Evolutionary conservation across 495 filamentous ascomycete species (phyloP), one percentile per base, ranked within the genome.

Genomic region (Hypoxylon rickii): DNA sequence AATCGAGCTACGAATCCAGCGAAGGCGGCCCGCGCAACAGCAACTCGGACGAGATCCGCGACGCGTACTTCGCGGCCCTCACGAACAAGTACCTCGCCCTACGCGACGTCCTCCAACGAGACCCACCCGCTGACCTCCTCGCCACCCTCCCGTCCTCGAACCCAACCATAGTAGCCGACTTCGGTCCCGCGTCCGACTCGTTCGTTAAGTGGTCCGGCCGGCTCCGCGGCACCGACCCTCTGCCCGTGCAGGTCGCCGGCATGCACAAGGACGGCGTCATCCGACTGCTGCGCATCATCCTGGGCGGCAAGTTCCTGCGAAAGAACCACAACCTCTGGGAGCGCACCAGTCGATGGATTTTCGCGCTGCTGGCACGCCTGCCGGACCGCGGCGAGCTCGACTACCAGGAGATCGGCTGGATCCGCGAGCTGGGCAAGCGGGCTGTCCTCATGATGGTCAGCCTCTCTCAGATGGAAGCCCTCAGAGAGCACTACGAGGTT

Each of bases 251-350:
- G 62, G 62, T 93, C 13, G 86, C 84, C 0, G 78, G 79, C 15
- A 86, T 93, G 83, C 79, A 87, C 60, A 81, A 81, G 49, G 74
- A 74, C 2, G 77, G 73, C 50, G 80, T 87, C 2, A 63, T 90
- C 13, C 73, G 76, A 15, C 71, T 90, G 20, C 53, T 89, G 10
- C 66, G 76, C 12, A 51, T 74, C 8, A 54, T 82, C 12, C 63
- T 76, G 2, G 64, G 69, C 21, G 75, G 75, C 42, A 76, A 73
- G 38, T 74, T 79, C 42, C 61, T 87, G 12, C 70, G 76, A 8
- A 75, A 77, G 11, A 71, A 70, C 4, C 54, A 73, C 26, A 63
- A 76, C 34, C 66, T 86, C 21, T 67, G 68, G 34, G 70, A 73
- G 53, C 71, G 73, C 12, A 78, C 75, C 0, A 81, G 83, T 48